phyloP scores from a whole-genome alignment of 78 protist genomes.

The Creolimax fragrantissima region DNA sequence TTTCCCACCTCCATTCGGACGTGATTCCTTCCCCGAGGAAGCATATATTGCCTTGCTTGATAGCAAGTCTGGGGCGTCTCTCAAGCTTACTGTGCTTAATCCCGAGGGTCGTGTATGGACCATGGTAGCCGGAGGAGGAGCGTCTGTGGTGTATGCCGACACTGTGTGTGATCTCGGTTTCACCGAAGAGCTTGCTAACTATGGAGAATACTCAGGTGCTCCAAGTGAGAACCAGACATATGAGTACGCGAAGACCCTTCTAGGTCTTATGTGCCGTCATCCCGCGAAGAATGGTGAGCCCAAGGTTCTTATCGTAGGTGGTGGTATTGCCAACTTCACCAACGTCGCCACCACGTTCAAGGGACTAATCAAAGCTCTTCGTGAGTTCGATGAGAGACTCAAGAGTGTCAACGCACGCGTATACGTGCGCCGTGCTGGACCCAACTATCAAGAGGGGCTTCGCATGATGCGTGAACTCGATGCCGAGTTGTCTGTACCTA shows the following conservation, averaged over 20 bases:
- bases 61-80: conserved; percentile 81
- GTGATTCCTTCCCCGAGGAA: conserved; percentile 49
- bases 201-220: conserved; percentile 85
- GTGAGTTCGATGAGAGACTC: conserved; percentile 39
- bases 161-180: conserved; percentile 69
- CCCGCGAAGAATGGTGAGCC: not conserved
- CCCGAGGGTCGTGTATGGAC: conserved; percentile 83
- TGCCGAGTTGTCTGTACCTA: conserved; percentile 21
- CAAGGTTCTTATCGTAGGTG: conserved; percentile 79
- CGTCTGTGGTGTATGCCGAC: conserved; percentile 86
- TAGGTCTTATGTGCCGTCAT: conserved; percentile 25
- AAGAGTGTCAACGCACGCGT: conserved; percentile 23
- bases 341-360: conserved; percentile 83
- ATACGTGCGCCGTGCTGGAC: conserved; percentile 90
- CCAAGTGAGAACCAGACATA: conserved; percentile 55
- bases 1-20: conserved; percentile 72
- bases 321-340: conserved; percentile 92
- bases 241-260: conserved; percentile 56
- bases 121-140: conserved; percentile 96
- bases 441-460: conserved; percentile 85
- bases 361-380: conserved; percentile 70
- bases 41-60: conserved; percentile 63
- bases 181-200: conserved; percentile 71
- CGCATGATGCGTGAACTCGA: conserved; percentile 62
- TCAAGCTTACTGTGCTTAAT: conserved; percentile 82